Evolutionary conservation across 1,139 yeast genomes (phyloP).

Genomic region (Taphrina deformans): DNA sequence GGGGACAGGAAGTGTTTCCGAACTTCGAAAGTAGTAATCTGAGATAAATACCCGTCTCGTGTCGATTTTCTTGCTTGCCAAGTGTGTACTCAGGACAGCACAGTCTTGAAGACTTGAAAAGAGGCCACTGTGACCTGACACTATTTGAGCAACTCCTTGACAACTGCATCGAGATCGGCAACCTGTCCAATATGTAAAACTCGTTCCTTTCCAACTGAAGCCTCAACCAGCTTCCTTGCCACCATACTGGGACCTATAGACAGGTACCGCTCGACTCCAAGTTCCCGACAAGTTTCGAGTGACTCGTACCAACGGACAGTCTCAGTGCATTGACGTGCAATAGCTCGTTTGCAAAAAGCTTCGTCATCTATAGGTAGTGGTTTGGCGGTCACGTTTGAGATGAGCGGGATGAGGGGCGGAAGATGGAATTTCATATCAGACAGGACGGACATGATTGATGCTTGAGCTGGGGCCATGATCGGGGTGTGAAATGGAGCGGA

Average conservation of each 20-base stretch:
- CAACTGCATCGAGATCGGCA: slow-evolving; percentile 27
- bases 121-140: too few relatives aligned
- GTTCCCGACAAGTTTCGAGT: slow-evolving; percentile 17
- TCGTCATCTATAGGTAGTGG: slow-evolving; percentile 30
- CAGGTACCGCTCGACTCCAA: slow-evolving; percentile 14
- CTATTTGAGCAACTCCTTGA: slow-evolving; percentile 22
- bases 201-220: slow-evolving; percentile 20
- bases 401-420: slow-evolving; percentile 27
- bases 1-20: too few relatives aligned
- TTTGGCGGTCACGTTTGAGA: slow-evolving; percentile 33
- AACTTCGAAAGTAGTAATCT: too few relatives aligned
- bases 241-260: slow-evolving; percentile 31
- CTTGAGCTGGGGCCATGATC: slow-evolving; percentile 30
- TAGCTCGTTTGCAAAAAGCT: slow-evolving; percentile 16
- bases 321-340: slow-evolving; percentile 30
- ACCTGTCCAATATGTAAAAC: slow-evolving; percentile 29
- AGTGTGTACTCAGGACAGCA: too few relatives aligned
- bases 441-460: slow-evolving; percentile 3
- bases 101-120: too few relatives aligned
- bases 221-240: slow-evolving; percentile 27
- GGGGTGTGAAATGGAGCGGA: slow-evolving; percentile 35
- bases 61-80: too few relatives aligned
- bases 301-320: slow-evolving; percentile 30
- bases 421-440: slow-evolving; percentile 7
- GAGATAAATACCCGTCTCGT: too few relatives aligned